Base-by-base conservation (phyloP, 768 basidiomycete species). In the Chalciporus pseudorubinellus region DNA sequence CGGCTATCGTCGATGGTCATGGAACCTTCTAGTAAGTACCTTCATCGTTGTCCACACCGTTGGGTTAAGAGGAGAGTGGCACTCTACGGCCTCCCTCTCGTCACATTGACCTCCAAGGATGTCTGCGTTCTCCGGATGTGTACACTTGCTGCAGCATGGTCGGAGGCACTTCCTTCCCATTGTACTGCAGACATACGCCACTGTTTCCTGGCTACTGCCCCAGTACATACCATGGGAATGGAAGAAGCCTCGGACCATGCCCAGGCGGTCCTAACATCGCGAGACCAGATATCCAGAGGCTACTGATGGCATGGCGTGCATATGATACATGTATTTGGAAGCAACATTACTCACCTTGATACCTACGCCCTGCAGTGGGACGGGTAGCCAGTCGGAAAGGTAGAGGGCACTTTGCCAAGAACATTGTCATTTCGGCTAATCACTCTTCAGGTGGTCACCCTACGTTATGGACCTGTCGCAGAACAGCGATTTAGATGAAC, bases 201-300 rank as follows among this genome's bases (percentile, higher is more conserved):
- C 59, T 59, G 50, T 63, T 63, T 61, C 59, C 59, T 64, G 60
- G 63, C 57, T 50, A 39, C 60, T 44, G 56, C 58, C 58, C 55
- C 58, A 70, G 73, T 72, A 73, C 73, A 75, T 78, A 78, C 76
- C 76, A 78, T 78, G 77, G 75, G 77, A 78, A 78, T 78, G 77
- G 75, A 78, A 78, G 74, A 77, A 70, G 71, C 65, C 64, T 61
- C 67, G 60, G 72, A 72, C 71, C 71, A 74, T 68, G 63, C 57
- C 46, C 58, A 44, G 65, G 54, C 51, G 56, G 26, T 62, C 65
- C 53, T 22, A 53, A 44, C 61, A 59, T 63, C 53, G 22, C 59
- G 42, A 49, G 59, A 47, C 61, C 69, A 65, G 68, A n/a, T n/a
- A 36, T 8, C 34, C 34, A 36, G 34, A n/a, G 34, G 22, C 39